Percentiles rank a stretch among this genome's conserved stretches.
These are phyloP conservation scores for Mycocalia duriaeana DNA, from an alignment of 1,284 basidiomycete species.

Conservation along the genomic window DNA sequence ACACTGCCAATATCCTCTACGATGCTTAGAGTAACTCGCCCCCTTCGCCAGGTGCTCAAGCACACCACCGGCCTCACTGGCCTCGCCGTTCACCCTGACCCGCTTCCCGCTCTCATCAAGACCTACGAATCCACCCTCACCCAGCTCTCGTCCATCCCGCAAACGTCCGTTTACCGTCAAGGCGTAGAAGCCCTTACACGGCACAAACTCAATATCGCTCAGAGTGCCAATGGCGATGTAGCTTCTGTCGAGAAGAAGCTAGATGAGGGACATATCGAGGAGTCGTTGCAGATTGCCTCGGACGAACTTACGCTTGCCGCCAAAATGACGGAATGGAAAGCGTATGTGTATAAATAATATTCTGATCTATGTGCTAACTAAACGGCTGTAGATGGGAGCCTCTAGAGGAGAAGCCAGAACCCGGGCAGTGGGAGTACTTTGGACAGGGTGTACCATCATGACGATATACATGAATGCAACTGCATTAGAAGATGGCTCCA, in stretches of 20 bases:
- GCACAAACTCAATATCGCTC: constrained; percentile 73
- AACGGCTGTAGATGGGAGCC: constrained; percentile 73
- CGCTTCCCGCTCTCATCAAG: constrained; percentile 71
- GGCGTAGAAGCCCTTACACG: constrained; percentile 85
- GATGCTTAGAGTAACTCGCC: constrained; percentile 80
- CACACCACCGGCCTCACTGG: constrained; percentile 78
- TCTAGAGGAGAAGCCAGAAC: constrained; percentile 73
- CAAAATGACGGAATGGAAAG: constrained; percentile 94
- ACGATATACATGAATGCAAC: no score
- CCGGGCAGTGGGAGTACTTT: constrained; percentile 90
- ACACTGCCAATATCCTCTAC: constrained; percentile 4
- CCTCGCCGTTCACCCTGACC: constrained; percentile 69
- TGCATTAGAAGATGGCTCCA: no score
- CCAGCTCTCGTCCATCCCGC: constrained; percentile 68
- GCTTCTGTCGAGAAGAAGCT: constrained; percentile 67
- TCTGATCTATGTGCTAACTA: constrained; percentile 7
- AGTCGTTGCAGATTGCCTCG: constrained; percentile 78
- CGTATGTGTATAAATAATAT: constrained; percentile 56
- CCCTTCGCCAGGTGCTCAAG: constrained; percentile 68
- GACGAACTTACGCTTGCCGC: constrained; percentile 77
- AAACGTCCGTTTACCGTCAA: constrained; percentile 86
- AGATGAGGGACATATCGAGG: constrained; percentile 78
- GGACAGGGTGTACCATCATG: no score
- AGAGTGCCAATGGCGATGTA: constrained; percentile 64
- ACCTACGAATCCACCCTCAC: constrained; percentile 81